phyloP scores from a whole-genome alignment of 2,329 filamentous ascomycete genomes.

The Aspergillus tubingensis region DNA sequence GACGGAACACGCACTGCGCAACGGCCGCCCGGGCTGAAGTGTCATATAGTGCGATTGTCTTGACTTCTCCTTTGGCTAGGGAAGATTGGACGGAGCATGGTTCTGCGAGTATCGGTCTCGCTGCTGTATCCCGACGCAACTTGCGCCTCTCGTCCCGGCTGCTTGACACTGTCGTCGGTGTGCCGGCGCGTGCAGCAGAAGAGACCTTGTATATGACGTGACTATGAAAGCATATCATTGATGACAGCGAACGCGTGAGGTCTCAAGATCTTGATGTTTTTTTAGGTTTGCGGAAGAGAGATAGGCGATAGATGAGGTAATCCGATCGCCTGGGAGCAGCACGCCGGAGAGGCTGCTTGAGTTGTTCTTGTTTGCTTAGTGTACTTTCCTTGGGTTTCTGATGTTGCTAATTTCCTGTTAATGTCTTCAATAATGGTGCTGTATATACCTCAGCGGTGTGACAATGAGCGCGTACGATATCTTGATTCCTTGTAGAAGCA shows the following conservation, averaged over 20 bases:
- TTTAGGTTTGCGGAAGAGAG: background rate
- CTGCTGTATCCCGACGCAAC: background rate
- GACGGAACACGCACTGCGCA: conserved; percentile 44
- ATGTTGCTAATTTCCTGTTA: conserved; percentile 24
- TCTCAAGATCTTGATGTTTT: conserved; percentile 5
- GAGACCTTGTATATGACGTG: conserved; percentile 17
- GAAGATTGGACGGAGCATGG: background rate
- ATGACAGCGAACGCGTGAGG: conserved; percentile 9
- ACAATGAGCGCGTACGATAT: conserved; percentile 44
- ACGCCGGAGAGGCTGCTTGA: conserved; percentile 1
- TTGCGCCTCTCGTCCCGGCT: background rate
- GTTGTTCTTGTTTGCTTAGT: conserved; percentile 20
- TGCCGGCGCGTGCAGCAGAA: conserved; percentile 5
- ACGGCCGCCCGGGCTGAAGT: conserved; percentile 29
- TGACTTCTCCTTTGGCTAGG: conserved; percentile 6
- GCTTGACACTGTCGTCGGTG: background rate
- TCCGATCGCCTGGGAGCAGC: background rate
- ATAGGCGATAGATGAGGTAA: conserved; percentile 6
- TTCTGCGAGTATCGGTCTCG: conserved; percentile 4
- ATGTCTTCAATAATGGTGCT: conserved; percentile 34
- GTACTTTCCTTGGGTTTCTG: conserved; percentile 10
- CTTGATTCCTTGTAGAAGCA: conserved; percentile 12
- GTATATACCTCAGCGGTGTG: conserved; percentile 43
- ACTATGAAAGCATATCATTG: conserved; percentile 19
- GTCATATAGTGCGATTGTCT: conserved; percentile 8